Evolutionary conservation across 495 filamentous ascomycete species (phyloP).

Genomic region (Tuber magnatum): DNA sequence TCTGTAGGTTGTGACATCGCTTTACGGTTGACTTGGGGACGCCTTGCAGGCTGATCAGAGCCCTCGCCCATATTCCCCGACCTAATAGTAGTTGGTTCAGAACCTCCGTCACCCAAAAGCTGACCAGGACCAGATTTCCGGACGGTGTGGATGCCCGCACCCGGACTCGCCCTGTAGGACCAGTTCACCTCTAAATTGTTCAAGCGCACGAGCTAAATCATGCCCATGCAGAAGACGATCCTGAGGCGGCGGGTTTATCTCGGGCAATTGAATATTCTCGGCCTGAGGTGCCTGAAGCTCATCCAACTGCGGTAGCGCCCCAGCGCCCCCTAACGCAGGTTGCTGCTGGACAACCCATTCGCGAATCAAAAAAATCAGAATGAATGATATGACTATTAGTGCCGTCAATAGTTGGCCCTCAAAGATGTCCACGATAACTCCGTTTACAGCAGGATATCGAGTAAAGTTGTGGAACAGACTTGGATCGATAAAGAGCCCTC

Average conservation of each 20-base stretch:
- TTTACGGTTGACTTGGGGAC: slow-evolving; percentile 34
- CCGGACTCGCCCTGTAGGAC: background rate
- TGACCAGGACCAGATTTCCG: slow-evolving; percentile 19
- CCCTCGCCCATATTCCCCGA: background rate
- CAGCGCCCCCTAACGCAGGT: slow-evolving; percentile 54
- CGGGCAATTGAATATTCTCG: slow-evolving; percentile 37
- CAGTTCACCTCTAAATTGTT: slow-evolving; percentile 13
- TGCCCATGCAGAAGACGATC: slow-evolving; percentile 16
- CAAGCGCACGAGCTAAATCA: slow-evolving; percentile 16
- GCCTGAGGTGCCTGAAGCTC: slow-evolving; percentile 43
- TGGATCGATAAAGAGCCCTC: slow-evolving; percentile 37
- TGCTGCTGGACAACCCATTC: slow-evolving; percentile 99
- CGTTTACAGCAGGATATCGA: slow-evolving; percentile 62
- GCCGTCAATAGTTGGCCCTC: slow-evolving; percentile 92
- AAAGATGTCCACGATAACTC: slow-evolving; percentile 63
- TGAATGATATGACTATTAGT: slow-evolving; percentile 82
- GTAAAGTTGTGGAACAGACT: slow-evolving; percentile 55
- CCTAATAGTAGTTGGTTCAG: background rate
- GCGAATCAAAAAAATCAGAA: slow-evolving; percentile 87
- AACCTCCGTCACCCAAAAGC: slow-evolving; percentile 17
- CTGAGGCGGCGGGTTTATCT: slow-evolving; percentile 29
- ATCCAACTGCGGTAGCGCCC: slow-evolving; percentile 44
- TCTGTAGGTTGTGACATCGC: slow-evolving; percentile 41
- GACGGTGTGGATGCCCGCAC: background rate
- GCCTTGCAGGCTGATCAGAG: slow-evolving; percentile 16